These are phyloP conservation scores for Heterobasidion occidentale DNA, from an alignment of 1,284 basidiomycete species.

Conservation along the genomic window DNA sequence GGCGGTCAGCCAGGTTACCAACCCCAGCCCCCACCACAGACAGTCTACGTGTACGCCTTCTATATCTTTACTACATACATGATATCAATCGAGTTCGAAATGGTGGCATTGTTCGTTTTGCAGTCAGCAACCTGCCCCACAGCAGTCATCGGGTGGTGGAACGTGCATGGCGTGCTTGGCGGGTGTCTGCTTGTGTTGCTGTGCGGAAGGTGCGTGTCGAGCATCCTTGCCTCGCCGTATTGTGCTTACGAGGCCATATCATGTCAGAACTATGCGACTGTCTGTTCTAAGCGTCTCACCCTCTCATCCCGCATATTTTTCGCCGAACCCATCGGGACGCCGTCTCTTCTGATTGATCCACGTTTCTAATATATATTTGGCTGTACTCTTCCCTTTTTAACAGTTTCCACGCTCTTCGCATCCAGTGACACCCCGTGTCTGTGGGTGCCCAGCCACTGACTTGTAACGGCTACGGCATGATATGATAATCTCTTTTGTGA, in stretches of 20 bases:
- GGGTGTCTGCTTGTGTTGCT: conserved; percentile 68
- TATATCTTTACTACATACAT: conserved; percentile 6
- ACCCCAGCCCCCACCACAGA: conserved; percentile 62
- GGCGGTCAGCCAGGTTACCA: conserved; percentile 40
- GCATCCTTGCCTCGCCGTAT: conserved; percentile 1
- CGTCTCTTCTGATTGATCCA: background rate
- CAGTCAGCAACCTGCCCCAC: conserved; percentile 46
- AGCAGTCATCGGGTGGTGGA: conserved; percentile 31
- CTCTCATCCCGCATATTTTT: background rate
- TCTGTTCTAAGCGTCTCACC: conserved; percentile 37
- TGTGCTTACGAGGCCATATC: background rate
- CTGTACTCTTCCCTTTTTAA: background rate
- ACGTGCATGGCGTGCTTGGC: conserved; percentile 67
- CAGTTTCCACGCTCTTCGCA: background rate
- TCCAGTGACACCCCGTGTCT: background rate
- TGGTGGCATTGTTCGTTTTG: conserved; percentile 1
- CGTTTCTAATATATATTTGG: background rate
- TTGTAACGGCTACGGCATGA: background rate
- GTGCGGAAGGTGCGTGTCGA: conserved; percentile 56
- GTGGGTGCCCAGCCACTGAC: background rate
- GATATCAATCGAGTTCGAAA: background rate
- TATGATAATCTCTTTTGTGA: background rate
- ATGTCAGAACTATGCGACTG: conserved; percentile 62
- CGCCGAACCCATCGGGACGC: too few species aligned
- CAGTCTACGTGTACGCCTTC: conserved; percentile 60